Conservation (phyloP, 768 basidiomycete species). For the Cyclocybe cylindracea region DNA sequence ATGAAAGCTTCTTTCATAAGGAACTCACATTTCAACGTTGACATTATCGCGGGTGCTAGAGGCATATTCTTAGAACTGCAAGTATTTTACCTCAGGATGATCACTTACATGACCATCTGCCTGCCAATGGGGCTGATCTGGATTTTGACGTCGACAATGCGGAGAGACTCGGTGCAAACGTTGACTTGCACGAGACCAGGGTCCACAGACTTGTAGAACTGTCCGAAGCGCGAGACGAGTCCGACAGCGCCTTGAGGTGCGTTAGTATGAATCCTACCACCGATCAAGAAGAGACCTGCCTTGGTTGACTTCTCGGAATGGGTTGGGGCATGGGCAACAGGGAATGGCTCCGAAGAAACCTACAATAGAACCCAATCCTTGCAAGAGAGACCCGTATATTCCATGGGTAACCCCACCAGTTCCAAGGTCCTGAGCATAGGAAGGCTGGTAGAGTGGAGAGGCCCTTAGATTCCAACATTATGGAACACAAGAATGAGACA, state of each 20-base stretch:
- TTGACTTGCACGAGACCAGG: constrained; percentile 92
- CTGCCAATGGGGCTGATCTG: constrained; percentile 88
- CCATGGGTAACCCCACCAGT: constrained; percentile 78
- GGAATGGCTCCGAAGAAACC: constrained; percentile 79
- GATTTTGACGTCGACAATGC: constrained; percentile 92
- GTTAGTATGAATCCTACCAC: constrained; percentile 5
- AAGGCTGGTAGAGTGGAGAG: constrained; percentile 53
- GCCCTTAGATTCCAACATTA: constrained; percentile 1
- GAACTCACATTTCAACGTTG: constrained; percentile 83
- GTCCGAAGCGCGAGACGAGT: constrained; percentile 88
- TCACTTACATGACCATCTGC: constrained; percentile 75
- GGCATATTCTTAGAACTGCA: constrained; percentile 10
- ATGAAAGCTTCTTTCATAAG: constrained; percentile 1
- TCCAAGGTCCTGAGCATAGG: constrained; percentile 90
- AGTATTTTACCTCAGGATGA: not conserved
- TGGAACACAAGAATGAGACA: not conserved
- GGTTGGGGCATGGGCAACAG: constrained; percentile 84
- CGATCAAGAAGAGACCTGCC: constrained; percentile 39
- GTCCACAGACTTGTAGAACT: constrained; percentile 96
- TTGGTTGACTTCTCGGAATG: constrained; percentile 84
- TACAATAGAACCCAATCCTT: constrained; percentile 64
- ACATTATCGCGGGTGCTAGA: constrained; percentile 88
- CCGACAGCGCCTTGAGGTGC: constrained; percentile 73
- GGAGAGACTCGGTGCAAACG: constrained; percentile 88
- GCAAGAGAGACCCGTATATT: constrained; percentile 80